Evolutionary conservation across 805 yeast species (phyloP).

Genomic region (Saccharomycopsis sp.): DNA sequence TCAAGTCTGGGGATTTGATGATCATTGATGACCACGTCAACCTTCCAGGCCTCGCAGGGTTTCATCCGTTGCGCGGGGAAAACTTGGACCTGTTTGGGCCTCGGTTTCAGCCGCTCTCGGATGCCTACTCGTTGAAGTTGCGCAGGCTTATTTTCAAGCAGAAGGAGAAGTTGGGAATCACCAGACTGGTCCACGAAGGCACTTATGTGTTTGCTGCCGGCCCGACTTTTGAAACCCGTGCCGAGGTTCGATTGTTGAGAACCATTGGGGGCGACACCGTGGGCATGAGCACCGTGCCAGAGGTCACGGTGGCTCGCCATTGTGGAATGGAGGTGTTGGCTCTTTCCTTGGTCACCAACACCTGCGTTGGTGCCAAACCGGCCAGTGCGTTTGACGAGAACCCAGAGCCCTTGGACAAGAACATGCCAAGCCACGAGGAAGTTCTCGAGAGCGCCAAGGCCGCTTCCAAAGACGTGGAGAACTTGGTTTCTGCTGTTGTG

Average conservation of each 20-base stretch:
- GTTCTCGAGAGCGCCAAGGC: constrained; percentile 73
- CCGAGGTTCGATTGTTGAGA: constrained; percentile 74
- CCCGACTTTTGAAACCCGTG: constrained; percentile 88
- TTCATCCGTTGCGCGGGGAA: constrained; percentile 81
- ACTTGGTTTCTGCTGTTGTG: constrained; percentile 53
- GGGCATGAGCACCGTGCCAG: constrained; percentile 98
- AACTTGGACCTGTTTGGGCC: constrained; percentile 76
- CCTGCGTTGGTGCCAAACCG: constrained; percentile 62
- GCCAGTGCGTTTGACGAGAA: constrained; percentile 52
- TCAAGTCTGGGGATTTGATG: constrained; percentile 84
- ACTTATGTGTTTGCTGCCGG: constrained; percentile 80
- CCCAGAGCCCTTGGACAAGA: constrained; percentile 48
- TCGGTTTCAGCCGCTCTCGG: constrained; percentile 78
- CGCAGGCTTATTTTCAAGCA: constrained; percentile 51
- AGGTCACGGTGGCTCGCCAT: constrained; percentile 87
- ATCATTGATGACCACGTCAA: constrained; percentile 82
- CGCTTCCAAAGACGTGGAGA: constrained; percentile 77
- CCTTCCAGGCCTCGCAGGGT: constrained; percentile 84
- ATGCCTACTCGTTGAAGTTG: constrained; percentile 74
- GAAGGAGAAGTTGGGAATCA: constrained; percentile 39
- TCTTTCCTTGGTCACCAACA: constrained; percentile 77
- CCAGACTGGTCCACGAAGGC: constrained; percentile 74
- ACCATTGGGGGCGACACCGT: constrained; percentile 84
- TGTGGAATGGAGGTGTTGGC: constrained; percentile 78
- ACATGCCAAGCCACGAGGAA: constrained; percentile 88